These are phyloP conservation scores for Cyclotella cryptica DNA, from an alignment of 108 stramenopile genomes.

Conservation along the genomic window DNA sequence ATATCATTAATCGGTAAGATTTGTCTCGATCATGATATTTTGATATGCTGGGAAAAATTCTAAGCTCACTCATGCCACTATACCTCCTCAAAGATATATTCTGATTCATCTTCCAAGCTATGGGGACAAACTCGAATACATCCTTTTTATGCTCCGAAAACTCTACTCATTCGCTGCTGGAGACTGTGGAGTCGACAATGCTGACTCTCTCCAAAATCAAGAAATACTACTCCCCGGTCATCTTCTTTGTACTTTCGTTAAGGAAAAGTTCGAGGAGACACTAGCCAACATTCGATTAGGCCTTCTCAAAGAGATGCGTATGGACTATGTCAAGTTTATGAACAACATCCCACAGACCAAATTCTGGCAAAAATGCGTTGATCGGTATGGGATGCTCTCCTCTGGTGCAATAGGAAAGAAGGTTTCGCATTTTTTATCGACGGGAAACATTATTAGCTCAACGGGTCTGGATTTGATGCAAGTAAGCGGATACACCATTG, in stretches of 20 bases:
- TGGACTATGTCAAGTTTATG: slow-evolving; percentile 69
- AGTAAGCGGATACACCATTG: slow-evolving; percentile 97
- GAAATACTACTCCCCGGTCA: slow-evolving; percentile 96
- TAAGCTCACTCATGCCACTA: not conserved
- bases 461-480: slow-evolving; percentile 98
- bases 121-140: slow-evolving; percentile 92
- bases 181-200: slow-evolving; percentile 94
- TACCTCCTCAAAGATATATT: slow-evolving; percentile 55
- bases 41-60: not conserved
- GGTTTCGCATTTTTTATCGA: slow-evolving; percentile 92
- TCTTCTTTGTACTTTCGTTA: slow-evolving; percentile 88
- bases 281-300: slow-evolving; percentile 75
- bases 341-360: slow-evolving; percentile 48
- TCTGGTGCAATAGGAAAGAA: slow-evolving; percentile 88
- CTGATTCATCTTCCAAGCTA: slow-evolving; percentile 87
- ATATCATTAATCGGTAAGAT: slow-evolving; percentile 85
- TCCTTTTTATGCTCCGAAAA: slow-evolving; percentile 90
- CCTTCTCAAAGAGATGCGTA: slow-evolving; percentile 73
- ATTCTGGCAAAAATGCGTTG: slow-evolving; percentile 77
- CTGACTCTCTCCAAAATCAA: slow-evolving; percentile 96
- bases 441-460: slow-evolving; percentile 94
- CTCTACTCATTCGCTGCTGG: slow-evolving; percentile 96
- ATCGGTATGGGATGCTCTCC: slow-evolving; percentile 76
- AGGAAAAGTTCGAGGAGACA: slow-evolving; percentile 95
- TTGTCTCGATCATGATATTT: not conserved